phyloP scores from a whole-genome alignment of 1,284 basidiomycete genomes.

The Ganoderma resinaceum region DNA sequence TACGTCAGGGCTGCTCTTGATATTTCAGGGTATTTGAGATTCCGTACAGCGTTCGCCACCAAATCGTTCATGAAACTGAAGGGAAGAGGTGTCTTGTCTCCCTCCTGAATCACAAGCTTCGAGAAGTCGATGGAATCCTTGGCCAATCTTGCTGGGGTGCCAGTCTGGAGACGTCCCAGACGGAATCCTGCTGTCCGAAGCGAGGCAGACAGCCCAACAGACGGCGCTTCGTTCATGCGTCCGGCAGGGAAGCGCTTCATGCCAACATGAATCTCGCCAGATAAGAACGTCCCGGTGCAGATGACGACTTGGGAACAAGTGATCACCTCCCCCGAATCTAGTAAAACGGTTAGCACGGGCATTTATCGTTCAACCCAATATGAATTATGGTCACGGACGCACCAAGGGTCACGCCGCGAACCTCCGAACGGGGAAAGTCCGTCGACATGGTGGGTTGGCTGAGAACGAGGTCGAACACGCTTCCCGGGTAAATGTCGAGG shows the following conservation, averaged over 20 bases:
- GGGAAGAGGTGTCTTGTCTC: conserved; percentile 65
- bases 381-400: conserved; percentile 24
- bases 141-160: conserved; percentile 85
- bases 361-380: not conserved
- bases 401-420: conserved; percentile 79
- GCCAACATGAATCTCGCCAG: conserved; percentile 88
- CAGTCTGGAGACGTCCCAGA: conserved; percentile 87
- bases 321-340: conserved; percentile 81
- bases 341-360: not conserved
- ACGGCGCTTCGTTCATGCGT: conserved; percentile 79
- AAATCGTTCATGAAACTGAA: conserved; percentile 57
- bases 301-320: conserved; percentile 83
- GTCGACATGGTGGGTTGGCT: conserved; percentile 46
- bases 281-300: conserved; percentile 91
- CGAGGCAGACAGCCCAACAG: conserved; percentile 78
- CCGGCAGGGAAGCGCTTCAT: conserved; percentile 84
- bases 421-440: conserved; percentile 42
- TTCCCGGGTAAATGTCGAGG: conserved; percentile 74
- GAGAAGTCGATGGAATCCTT: conserved; percentile 74
- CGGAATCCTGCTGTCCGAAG: conserved; percentile 79
- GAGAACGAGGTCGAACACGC: conserved; percentile 83
- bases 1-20: not conserved
- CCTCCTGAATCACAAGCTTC: conserved; percentile 63
- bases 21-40: not conserved
- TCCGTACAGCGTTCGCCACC: conserved; percentile 50